Percentiles rank a stretch among this genome's conserved stretches.
Conservation (phyloP, 2,329 filamentous ascomycete genomes). For the Phialocephala sp. region DNA sequence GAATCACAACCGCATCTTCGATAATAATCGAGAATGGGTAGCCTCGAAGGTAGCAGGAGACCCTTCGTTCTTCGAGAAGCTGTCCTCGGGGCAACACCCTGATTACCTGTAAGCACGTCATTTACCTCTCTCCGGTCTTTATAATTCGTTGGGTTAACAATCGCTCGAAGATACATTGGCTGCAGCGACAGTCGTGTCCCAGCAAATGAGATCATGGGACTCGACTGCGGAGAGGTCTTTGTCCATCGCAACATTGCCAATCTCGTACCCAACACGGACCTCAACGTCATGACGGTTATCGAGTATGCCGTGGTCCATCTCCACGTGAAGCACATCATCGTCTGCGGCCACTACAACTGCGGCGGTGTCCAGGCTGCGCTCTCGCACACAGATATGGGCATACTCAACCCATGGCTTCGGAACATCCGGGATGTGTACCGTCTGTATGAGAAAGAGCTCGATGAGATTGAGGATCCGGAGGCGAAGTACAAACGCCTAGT, state of each 20-base stretch:
- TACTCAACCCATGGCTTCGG: conserved; percentile 76
- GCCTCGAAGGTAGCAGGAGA: conserved; percentile 61
- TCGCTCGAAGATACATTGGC: conserved; percentile 70
- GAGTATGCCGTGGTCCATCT: conserved; percentile 85
- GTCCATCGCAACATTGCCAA: conserved; percentile 97
- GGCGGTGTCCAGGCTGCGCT: conserved; percentile 78
- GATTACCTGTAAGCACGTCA: conserved; percentile 61
- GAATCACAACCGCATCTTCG: conserved; percentile 68
- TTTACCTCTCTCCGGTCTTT: neutral
- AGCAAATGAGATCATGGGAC: conserved; percentile 84
- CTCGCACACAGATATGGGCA: conserved; percentile 71
- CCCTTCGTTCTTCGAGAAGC: conserved; percentile 68
- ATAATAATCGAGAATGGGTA: conserved; percentile 72
- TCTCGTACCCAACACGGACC: conserved; percentile 78
- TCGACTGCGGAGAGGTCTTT: conserved; percentile 89
- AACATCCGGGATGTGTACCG: conserved; percentile 79
- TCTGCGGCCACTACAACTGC: conserved; percentile 81
- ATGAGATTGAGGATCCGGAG: conserved; percentile 62
- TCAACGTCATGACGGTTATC: conserved; percentile 82
- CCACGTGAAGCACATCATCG: conserved; percentile 79
- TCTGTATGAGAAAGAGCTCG: conserved; percentile 72
- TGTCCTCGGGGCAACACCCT: conserved; percentile 68
- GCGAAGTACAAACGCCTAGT: conserved; percentile 73
- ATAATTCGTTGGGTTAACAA: neutral
- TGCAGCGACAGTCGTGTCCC: conserved; percentile 91